phyloP scores from a whole-genome alignment of 2,329 filamentous ascomycete genomes.

The Cladosporium sp. region DNA sequence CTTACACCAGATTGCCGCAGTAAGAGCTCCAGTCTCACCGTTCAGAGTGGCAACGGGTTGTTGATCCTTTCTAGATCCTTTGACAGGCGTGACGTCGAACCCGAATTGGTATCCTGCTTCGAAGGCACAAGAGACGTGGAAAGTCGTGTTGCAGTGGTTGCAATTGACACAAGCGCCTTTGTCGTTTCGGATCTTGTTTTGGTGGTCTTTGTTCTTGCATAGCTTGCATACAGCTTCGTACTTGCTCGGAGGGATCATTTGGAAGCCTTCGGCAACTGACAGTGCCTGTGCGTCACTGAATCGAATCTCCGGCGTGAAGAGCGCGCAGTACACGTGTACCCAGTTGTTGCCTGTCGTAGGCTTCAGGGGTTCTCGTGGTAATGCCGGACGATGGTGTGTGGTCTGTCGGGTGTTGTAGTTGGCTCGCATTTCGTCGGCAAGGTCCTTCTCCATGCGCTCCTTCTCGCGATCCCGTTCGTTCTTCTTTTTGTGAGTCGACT shows the following conservation, averaged over 20 bases:
- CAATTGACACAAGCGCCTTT: constrained; percentile 80
- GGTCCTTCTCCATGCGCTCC: constrained; percentile 81
- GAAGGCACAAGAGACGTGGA: constrained; percentile 90
- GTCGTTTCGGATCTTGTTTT: constrained; percentile 31
- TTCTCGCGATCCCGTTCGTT: constrained; percentile 87
- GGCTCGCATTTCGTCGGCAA: constrained; percentile 75
- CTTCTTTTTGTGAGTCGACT: constrained; percentile 81
- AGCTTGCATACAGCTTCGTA: constrained; percentile 80
- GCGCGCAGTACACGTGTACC: constrained; percentile 91
- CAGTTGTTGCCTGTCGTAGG: constrained; percentile 95
- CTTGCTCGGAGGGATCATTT: constrained; percentile 70
- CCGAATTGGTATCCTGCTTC: constrained; percentile 80
- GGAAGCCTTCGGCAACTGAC: constrained; percentile 86
- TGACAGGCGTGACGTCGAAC: constrained; percentile 87
- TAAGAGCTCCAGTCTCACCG: constrained; percentile 77
- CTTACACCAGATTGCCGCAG: constrained; percentile 88
- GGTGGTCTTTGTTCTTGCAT: constrained; percentile 65
- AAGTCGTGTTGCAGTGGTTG: constrained; percentile 67
- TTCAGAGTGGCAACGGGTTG: constrained; percentile 77
- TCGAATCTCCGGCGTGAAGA: constrained; percentile 90
- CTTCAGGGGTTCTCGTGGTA: constrained; percentile 89
- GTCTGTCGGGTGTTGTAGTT: constrained; percentile 81
- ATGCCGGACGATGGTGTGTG: constrained; percentile 76
- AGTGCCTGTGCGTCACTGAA: constrained; percentile 83
- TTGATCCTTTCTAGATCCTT: constrained; percentile 81